These are phyloP conservation scores for Hanseniaspora jakobsenii DNA, from an alignment of 805 yeast genomes.

Conservation along the genomic window DNA sequence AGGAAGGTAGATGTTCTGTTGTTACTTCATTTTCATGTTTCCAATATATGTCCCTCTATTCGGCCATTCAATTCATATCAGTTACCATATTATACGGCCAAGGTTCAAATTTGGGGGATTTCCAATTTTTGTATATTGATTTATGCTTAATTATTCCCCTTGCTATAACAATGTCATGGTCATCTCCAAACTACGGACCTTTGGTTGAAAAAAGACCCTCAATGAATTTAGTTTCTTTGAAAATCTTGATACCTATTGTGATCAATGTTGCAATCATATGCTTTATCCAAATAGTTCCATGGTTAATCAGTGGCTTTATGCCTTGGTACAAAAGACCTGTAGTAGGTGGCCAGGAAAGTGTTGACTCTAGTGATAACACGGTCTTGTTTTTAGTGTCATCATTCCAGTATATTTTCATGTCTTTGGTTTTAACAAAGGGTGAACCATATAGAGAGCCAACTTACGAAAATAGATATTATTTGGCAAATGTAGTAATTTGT, in stretches of 20 bases:
- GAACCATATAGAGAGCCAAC: slow-evolving; percentile 84
- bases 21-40: slow-evolving; percentile 94
- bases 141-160: slow-evolving; percentile 80
- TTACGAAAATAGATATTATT: slow-evolving; percentile 54
- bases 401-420: slow-evolving; percentile 78
- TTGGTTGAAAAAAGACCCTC: slow-evolving; percentile 73
- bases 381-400: slow-evolving; percentile 68
- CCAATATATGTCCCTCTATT: slow-evolving; percentile 93
- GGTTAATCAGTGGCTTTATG: slow-evolving; percentile 46
- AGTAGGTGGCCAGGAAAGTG: slow-evolving; percentile 71
- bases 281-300: slow-evolving; percentile 53
- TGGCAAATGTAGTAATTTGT: slow-evolving; percentile 46
- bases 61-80: slow-evolving; percentile 88
- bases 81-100: slow-evolving; percentile 73
- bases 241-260: slow-evolving; percentile 70
- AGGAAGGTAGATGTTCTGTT: slow-evolving; percentile 88
- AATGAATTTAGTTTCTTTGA: slow-evolving; percentile 83
- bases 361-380: slow-evolving; percentile 82
- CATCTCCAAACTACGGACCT: slow-evolving; percentile 47
- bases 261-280: slow-evolving; percentile 58
- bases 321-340: slow-evolving; percentile 73
- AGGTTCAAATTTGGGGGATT: slow-evolving; percentile 91
- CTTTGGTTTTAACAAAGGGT: slow-evolving; percentile 77
- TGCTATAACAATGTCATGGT: slow-evolving; percentile 97
- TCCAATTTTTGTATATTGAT: slow-evolving; percentile 91